Base-by-base conservation (phyloP, 2,329 filamentous ascomycete genomes). In the Colletotrichum somersetense region DNA sequence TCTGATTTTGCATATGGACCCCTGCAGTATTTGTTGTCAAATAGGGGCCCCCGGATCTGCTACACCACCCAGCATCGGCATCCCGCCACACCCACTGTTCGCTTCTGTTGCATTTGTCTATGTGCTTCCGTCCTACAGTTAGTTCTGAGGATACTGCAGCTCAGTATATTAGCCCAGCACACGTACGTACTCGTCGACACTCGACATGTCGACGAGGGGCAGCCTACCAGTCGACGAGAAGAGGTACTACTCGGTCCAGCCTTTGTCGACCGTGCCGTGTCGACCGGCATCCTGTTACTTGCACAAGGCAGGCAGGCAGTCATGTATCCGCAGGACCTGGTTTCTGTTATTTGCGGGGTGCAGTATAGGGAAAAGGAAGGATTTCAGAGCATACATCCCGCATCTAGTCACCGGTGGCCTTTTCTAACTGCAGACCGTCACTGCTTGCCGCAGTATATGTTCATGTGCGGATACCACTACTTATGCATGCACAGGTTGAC, bases 401-500 rank as follows among this genome's bases (percentile, higher is more conserved):
- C 58, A 53, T 46, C 58, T 52, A 58, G 38, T 71, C 33, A 20
- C 20, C n/a, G 10, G 40, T n/a, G 35, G 23, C 33, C 5, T 48
- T 53, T 38, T 52, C 42, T 59, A 50, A 44, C 57, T 68, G 52
- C 65, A 68, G 30, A 46, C 44, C 46, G 53, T 26, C 33, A 57
- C 16, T 42, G 12, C 67, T 33, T 56, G 56, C 23, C 40, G 48
- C 68, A 61, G 1, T 20, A 20, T 8, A 38, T 67, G 61, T 68
- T 68, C 52, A 52, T 62, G 66, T 57, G 53, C 57, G 56, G 23
- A 33, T 26, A 52, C 35, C n/a, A 42, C 23, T 30, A 48, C 55
- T 50, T 30, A 63, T 59, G 68, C 68, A 71, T 71, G 58, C 57
- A 58, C 58, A 68, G 35, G 64, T 63, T 44, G 46, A 71, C 40